Base-by-base conservation (phyloP, 2,329 filamentous ascomycete genomes). In the Cyclaneusma minus region DNA sequence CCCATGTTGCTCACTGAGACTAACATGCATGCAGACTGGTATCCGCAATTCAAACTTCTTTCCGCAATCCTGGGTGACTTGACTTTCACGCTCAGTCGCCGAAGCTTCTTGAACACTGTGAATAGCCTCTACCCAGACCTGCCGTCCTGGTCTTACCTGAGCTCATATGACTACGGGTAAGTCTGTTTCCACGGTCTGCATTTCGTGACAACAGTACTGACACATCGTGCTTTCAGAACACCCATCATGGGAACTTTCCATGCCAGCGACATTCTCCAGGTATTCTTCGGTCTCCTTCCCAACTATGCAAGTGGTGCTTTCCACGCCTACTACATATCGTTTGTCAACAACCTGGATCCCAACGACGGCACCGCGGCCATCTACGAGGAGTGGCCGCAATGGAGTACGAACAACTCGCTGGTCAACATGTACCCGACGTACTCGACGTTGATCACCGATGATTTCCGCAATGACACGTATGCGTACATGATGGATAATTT, bases 161-260 rank as follows among this genome's bases (percentile, higher is more conserved):
- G 73, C 0, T 74, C 69, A 0, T 85, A 85, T 51, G 50, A 76
- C 53, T 69, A 74, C 43, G 73, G 73, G n/a, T n/a, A n/a, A n/a
- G n/a, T n/a, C n/a, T n/a, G n/a, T n/a, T n/a, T n/a, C n/a, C n/a
- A n/a, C n/a, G n/a, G n/a, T n/a, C n/a, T n/a, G n/a, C n/a, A n/a
- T n/a, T n/a, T n/a, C n/a, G n/a, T n/a, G n/a, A n/a, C n/a, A n/a
- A n/a, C n/a, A n/a, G n/a, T n/a, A n/a, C n/a, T n/a, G n/a, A n/a
- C n/a, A n/a, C n/a, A n/a, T n/a, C n/a, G n/a, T n/a, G n/a, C n/a
- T n/a, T n/a, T n/a, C n/a, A n/a, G n/a, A 7, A 75, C 70, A 0
- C 74, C 80, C 0, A 50, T 85, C 24, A 48, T 87, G 0, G 81
- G 82, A 11, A 85, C 79, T 0, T 78, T 82, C 50, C 82, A 89